These are phyloP conservation scores for Parascedosporium putredinis DNA, from an alignment of 2,329 filamentous ascomycete genomes.

Conservation along the genomic window DNA sequence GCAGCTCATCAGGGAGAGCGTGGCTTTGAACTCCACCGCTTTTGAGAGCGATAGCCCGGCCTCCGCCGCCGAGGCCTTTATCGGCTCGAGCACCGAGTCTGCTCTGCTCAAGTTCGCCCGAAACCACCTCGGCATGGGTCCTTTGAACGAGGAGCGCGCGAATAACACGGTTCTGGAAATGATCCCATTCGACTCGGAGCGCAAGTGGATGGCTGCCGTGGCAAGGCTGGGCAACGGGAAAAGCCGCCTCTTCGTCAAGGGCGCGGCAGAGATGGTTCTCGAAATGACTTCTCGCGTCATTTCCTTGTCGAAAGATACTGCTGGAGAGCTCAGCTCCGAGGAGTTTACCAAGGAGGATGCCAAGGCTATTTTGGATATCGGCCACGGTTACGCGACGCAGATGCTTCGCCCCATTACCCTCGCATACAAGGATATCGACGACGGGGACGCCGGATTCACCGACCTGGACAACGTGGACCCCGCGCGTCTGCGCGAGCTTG, in stretches of 20 bases:
- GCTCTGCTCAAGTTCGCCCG: slow-evolving; percentile 39
- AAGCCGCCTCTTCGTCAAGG: slow-evolving; percentile 45
- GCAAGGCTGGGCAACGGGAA: slow-evolving; percentile 32
- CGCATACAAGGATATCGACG: slow-evolving; percentile 56
- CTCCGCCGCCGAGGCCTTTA: slow-evolving; percentile 26
- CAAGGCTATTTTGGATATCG: slow-evolving; percentile 21
- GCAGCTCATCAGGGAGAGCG: slow-evolving; percentile 26
- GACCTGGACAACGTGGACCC: slow-evolving; percentile 18
- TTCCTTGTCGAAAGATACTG: slow-evolving; percentile 34
- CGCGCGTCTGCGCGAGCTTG: slow-evolving; percentile 4
- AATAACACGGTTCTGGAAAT: slow-evolving; percentile 36
- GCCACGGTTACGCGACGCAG: slow-evolving; percentile 48
- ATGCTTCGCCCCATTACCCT: slow-evolving; percentile 58
- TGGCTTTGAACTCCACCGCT: slow-evolving; percentile 40
- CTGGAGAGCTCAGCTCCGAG: slow-evolving; percentile 17
- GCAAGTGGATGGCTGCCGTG: slow-evolving; percentile 47
- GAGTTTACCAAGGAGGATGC: slow-evolving; percentile 22
- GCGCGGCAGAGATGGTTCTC: slow-evolving; percentile 46
- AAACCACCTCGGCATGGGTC: slow-evolving; percentile 36
- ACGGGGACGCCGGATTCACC: slow-evolving; percentile 21
- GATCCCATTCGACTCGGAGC: slow-evolving; percentile 42
- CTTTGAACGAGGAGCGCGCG: slow-evolving; percentile 33
- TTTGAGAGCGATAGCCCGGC: slow-evolving; percentile 35
- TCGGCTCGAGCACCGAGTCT: slow-evolving; percentile 46
- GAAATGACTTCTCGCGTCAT: slow-evolving; percentile 29